Base-by-base conservation (phyloP, 2,329 filamentous ascomycete genomes). In the Aspergillaceae sp. region DNA sequence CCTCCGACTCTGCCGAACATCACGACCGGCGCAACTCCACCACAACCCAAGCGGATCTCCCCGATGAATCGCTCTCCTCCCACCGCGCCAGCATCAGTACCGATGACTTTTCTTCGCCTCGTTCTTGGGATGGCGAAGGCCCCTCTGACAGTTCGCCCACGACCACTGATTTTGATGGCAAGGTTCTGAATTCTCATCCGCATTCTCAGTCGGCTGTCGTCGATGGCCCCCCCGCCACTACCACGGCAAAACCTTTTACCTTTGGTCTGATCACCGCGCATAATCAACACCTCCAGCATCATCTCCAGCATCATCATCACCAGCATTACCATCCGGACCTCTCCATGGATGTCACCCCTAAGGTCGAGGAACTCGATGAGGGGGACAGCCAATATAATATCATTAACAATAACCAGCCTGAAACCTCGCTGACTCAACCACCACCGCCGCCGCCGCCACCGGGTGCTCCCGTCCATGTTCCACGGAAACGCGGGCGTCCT, bases 401-500 rank as follows among this genome's bases (percentile, higher is more conserved):
- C 45, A 49, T 44, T 48, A 51, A 55, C 40, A 29, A n/a, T 26
- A 27, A 29, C 29, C 40, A 29, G n/a, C 29, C 19, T 11, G 10
- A n/a, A n/a, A 11, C 40, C 27, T 40, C 37, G 27, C 27, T 47
- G 48, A 36, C 36, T 38, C 11, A 11, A 26, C 19, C 11, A 6
- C 36, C 11, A 38, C 36, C 36, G 27, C 11, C 36, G 19, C 36
- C 11, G 8, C 36, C 26, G 27, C 36, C 36, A 19, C 48, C 61
- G 60, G 62, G 55, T 49, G 52, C 52, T 59, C 58, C 63, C 57
- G 64, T 54, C 47, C 51, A 56, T 41, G 59, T 64, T 52, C 66
- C 67, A 68, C 75, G 84, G 58, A 83, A 83, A 56, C 79, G 89
- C 59, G 89, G 89, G 32, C 78, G 89, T 45, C 89, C 89, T 43